A percentile compares a stretch with the other conserved stretches of the same genome.
These are phyloP conservation scores for Solanum chaucha DNA, from an alignment of 257 asterid species.

Conservation along the genomic window DNA sequence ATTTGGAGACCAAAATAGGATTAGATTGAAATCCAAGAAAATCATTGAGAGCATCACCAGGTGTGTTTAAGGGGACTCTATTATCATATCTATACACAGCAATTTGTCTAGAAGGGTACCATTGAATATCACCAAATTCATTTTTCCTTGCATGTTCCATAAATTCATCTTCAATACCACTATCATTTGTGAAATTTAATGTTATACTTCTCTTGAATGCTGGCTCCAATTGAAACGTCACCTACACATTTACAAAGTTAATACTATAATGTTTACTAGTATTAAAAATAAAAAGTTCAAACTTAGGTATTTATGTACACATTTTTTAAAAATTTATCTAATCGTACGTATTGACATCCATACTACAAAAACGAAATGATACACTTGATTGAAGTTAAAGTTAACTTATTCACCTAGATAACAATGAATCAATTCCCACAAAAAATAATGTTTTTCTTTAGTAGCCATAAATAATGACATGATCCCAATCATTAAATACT, in stretches of 20 bases:
- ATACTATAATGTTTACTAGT: neutral
- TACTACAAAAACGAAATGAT: no score
- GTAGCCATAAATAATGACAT: neutral
- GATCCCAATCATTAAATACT: neutral
- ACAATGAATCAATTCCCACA: neutral
- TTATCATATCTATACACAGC: slow-evolving; percentile 68
- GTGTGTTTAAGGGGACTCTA: slow-evolving; percentile 36
- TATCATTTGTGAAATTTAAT: slow-evolving; percentile 53
- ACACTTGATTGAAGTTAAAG: neutral
- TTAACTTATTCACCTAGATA: no score
- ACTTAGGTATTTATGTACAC: no score
- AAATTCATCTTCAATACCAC: slow-evolving; percentile 36
- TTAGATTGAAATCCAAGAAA: slow-evolving; percentile 82
- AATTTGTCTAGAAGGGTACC: slow-evolving; percentile 77
- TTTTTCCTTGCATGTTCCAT: slow-evolving; percentile 46
- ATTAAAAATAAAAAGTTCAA: neutral
- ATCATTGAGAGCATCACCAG: slow-evolving; percentile 68
- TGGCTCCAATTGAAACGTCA: slow-evolving; percentile 51
- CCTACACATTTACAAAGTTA: slow-evolving; percentile 15
- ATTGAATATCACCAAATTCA: slow-evolving; percentile 81
- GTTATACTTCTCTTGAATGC: slow-evolving; percentile 63
- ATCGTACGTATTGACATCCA: no score
- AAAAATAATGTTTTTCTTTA: no score
- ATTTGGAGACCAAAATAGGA: slow-evolving; percentile 21
- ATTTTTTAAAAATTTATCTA: no score